phyloP scores from a whole-genome alignment of 345 rosid genomes.

The Populus euphratica region DNA sequence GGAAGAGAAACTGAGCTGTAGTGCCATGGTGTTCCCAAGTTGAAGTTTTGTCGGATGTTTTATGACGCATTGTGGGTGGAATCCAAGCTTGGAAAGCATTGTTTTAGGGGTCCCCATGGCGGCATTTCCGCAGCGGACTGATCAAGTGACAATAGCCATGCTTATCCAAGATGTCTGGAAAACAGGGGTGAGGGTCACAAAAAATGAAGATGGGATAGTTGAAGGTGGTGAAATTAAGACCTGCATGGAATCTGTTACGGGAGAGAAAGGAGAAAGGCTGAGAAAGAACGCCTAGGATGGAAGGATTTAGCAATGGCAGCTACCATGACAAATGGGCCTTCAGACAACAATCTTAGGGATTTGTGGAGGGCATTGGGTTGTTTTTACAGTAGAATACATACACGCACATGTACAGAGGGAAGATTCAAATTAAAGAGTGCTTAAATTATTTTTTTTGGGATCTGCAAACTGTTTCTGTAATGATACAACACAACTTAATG shows the following conservation, averaged over 20 bases:
- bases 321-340: not conserved
- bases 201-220: not conserved
- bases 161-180: not conserved
- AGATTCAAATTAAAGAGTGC: too few relatives aligned
- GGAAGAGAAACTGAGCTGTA: too few relatives aligned
- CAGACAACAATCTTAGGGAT: not conserved
- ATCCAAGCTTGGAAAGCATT: not conserved
- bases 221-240: not conserved
- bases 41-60: too few relatives aligned
- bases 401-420: too few relatives aligned
- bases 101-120: not conserved
- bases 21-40: too few relatives aligned
- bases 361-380: not conserved
- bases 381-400: too few relatives aligned
- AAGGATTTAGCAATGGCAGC: not conserved
- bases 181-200: not conserved
- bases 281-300: not conserved
- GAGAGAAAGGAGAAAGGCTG: not conserved
- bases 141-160: not conserved
- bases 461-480: too few relatives aligned
- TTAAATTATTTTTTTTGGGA: too few relatives aligned
- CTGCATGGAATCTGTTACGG: not conserved
- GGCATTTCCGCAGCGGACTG: not conserved
- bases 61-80: too few relatives aligned
- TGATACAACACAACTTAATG: too few relatives aligned